Conservation (phyloP, 2,329 filamentous ascomycete genomes). For the Zymoseptoria crescenta region DNA sequence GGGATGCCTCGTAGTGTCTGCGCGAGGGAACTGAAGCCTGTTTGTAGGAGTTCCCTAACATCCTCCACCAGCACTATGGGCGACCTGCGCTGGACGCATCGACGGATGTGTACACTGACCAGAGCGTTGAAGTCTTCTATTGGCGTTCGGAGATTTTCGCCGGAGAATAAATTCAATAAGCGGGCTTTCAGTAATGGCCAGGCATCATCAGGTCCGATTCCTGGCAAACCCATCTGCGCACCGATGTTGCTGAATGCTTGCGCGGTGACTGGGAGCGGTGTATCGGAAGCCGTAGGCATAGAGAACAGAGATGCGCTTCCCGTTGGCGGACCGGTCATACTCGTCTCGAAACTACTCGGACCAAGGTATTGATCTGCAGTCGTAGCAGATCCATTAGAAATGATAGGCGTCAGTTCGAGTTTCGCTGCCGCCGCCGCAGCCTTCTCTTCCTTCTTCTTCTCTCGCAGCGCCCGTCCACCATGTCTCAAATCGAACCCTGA, state of each 20-base stretch:
- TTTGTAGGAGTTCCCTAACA: constrained; percentile 63
- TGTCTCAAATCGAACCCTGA: constrained; percentile 73
- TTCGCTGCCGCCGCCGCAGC: constrained; percentile 33
- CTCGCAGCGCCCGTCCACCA: constrained; percentile 65
- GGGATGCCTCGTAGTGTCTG: constrained; percentile 69
- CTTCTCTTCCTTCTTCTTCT: constrained; percentile 58
- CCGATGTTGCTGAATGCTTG: constrained; percentile 39
- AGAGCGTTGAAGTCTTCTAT: constrained; percentile 78
- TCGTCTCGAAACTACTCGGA: constrained; percentile 20
- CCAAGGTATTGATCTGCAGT: constrained; percentile 22
- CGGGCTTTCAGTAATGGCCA: constrained; percentile 75
- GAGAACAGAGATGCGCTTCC: constrained; percentile 25
- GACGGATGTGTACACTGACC: constrained; percentile 70
- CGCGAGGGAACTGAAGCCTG: constrained; percentile 79
- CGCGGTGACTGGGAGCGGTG: constrained; percentile 26
- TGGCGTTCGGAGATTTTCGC: constrained; percentile 69
- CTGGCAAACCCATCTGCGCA: constrained; percentile 40
- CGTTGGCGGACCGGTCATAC: constrained; percentile 22
- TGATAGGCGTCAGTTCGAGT: constrained; percentile 24
- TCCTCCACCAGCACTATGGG: constrained; percentile 69
- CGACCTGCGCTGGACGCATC: constrained; percentile 65
- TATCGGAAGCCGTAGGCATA: constrained; percentile 21
- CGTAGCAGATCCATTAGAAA: constrained; percentile 24
- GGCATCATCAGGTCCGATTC: constrained; percentile 59
- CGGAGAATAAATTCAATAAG: constrained; percentile 70